A percentile compares a stretch with the other conserved stretches of the same genome.
phyloP scores from a whole-genome alignment of 1,284 basidiomycete genomes.

The Sanguinoderma infundibulare region DNA sequence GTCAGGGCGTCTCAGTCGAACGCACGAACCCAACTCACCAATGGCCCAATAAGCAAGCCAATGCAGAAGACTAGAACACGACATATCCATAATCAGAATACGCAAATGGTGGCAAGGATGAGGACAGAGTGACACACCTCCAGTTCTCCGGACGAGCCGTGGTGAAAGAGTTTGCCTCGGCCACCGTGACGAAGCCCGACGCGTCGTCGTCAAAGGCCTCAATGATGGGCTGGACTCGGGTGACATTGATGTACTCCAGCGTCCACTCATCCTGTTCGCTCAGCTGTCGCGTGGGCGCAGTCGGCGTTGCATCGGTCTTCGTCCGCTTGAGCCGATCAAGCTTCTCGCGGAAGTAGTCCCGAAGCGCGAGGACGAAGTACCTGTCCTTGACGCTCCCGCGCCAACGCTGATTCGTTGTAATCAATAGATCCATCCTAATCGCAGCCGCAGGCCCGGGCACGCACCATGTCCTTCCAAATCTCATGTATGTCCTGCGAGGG shows the following conservation, averaged over 20 bases:
- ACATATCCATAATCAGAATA: neutral
- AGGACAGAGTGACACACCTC: neutral
- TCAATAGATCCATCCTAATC: neutral
- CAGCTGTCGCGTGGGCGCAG: neutral
- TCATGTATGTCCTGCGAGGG: slow-evolving; percentile 14
- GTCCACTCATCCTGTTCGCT: slow-evolving; percentile 25
- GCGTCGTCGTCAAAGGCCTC: slow-evolving; percentile 38
- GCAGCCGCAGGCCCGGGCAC: neutral
- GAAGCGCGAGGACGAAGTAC: slow-evolving; percentile 17
- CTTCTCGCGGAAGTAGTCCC: slow-evolving; percentile 32
- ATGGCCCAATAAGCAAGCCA: slow-evolving; percentile 19
- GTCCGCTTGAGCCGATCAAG: slow-evolving; percentile 1
- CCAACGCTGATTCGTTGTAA: neutral
- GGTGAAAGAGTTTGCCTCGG: slow-evolving; percentile 22
- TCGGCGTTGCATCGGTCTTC: neutral
- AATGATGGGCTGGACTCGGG: slow-evolving; percentile 22
- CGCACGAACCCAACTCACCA: neutral
- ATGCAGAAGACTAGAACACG: slow-evolving; percentile 1
- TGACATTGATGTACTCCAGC: slow-evolving; percentile 21
- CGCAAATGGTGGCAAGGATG: neutral
- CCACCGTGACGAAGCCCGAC: slow-evolving; percentile 34
- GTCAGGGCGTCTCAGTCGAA: neutral
- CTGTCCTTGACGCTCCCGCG: slow-evolving; percentile 4
- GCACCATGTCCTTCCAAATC: slow-evolving; percentile 37
- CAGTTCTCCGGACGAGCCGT: slow-evolving; percentile 4